These are phyloP conservation scores for Colletotrichum echinochloae DNA, from an alignment of 2,329 filamentous ascomycete species.

Conservation along the genomic window DNA sequence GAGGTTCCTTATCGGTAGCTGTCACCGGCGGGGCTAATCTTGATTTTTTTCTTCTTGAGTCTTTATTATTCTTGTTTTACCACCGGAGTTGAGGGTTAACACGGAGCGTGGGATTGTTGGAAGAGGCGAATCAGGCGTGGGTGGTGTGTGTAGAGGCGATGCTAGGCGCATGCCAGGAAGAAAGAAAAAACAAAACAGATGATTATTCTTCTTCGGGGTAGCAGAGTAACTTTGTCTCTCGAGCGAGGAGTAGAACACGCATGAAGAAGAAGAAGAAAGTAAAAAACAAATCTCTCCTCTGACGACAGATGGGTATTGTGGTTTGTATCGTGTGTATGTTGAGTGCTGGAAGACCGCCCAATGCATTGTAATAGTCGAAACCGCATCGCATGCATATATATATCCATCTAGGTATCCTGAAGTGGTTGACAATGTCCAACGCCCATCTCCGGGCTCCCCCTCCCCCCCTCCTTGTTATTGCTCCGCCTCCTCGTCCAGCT, in stretches of 20 bases:
- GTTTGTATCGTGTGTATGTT: not conserved
- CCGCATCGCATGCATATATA: not conserved
- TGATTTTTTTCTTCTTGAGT: not conserved
- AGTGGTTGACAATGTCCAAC: not conserved
- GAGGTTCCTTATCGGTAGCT: constrained; percentile 22
- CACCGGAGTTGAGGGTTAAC: constrained; percentile 31
- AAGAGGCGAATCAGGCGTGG: not conserved
- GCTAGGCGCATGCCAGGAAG: not conserved
- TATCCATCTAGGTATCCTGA: not conserved
- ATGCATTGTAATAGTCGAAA: not conserved
- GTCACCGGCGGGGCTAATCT: constrained; percentile 13
- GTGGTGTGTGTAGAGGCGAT: not conserved
- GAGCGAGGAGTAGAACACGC: not conserved
- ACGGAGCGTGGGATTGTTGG: not conserved
- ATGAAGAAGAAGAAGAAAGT: not conserved
- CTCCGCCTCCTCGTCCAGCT: not conserved
- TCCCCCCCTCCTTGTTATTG: not conserved
- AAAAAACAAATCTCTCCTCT: not conserved
- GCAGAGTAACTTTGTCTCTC: too few relatives aligned
- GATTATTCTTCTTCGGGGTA: too few relatives aligned
- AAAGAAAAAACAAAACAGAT: too few relatives aligned
- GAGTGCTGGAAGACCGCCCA: not conserved
- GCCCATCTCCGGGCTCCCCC: not conserved
- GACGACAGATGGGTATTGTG: not conserved
- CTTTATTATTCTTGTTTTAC: not conserved